Evolutionary conservation across 2,329 filamentous ascomycete genomes (phyloP), one percentile per base, ranked within the genome.

Genomic region (Epichloe scottii): DNA sequence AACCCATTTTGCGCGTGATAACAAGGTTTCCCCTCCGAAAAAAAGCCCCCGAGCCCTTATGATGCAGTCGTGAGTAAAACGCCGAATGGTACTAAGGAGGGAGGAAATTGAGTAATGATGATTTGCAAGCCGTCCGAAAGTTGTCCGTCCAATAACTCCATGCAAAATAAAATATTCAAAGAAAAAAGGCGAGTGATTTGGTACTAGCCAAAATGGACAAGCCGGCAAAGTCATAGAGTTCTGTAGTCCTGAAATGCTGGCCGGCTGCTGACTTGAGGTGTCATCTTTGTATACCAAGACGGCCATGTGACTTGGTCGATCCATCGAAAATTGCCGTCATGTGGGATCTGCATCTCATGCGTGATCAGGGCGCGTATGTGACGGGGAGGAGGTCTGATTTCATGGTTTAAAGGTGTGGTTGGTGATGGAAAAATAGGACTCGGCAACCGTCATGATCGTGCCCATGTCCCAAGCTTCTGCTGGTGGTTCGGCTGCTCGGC

Each of bases 1-100:
- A 30, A 19, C 5, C 11, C 21, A 38, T 26, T 40, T 30, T 21
- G 44, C 7, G 23, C n/a, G 26, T 34, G n/a, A 21, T 8, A 33
- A 41, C 11, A 42, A 35, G n/a, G 19, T 35, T n/a, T 41, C 41
- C n/a, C 44, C 42, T 37, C 15, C 42, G 26, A 3, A 4, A 37
- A 44, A 46, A 46, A 49, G 34, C 12, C 17, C 39, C 34, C 12
- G 33, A 41, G 17, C 33, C 15, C 42, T 44, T 43, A 19, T 34
- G 38, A 53, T 50, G 51, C 48, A 44, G 39, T 47, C 48, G 33
- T 44, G 35, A 53, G 17, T 35, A 49, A 41, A 37, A 35, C 37
- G 38, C 26, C 30, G 17, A 11, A 14, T 40, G 23, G 33, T 30
- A 30, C 26, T 30, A 17, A 46, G 35, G 23, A 17, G 37, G 34